These are phyloP conservation scores for Pyrenophora teres DNA, from an alignment of 2,329 filamentous ascomycete genomes.

Conservation along the genomic window DNA sequence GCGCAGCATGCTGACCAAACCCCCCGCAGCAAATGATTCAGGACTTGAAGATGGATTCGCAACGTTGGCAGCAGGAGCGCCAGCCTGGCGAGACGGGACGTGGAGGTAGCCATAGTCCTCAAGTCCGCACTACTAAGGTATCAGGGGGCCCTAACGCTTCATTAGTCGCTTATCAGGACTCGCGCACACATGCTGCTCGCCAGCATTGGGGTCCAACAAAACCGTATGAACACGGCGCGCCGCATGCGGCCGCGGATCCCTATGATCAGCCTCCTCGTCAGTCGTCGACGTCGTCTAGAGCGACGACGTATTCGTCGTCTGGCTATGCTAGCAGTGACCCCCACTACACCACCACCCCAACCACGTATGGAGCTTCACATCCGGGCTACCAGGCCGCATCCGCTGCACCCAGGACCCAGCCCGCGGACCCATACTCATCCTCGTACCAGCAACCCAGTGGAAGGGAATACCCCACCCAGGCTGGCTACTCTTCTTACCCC, in stretches of 20 bases:
- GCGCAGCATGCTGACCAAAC: constrained; percentile 8
- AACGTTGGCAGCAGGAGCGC: constrained; percentile 49
- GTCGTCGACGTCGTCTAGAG: constrained; percentile 17
- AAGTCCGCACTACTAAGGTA: constrained; percentile 47
- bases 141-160: constrained; percentile 52
- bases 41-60: constrained; percentile 55
- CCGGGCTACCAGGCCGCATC: constrained; percentile 32
- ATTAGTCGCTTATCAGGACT: constrained; percentile 52
- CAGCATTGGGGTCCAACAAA: constrained; percentile 49
- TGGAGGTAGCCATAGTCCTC: constrained; percentile 55
- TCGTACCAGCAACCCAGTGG: constrained; percentile 29
- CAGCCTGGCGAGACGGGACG: constrained; percentile 42
- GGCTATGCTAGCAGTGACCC: constrained; percentile 33
- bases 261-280: constrained; percentile 21
- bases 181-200: constrained; percentile 50
- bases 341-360: constrained; percentile 42
- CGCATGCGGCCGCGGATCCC: constrained; percentile 21
- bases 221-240: constrained; percentile 25
- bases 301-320: constrained; percentile 21
- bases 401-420: constrained; percentile 40
- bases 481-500: constrained; percentile 35
- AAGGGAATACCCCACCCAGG: constrained; percentile 30
- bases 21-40: constrained; percentile 53
- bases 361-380: constrained; percentile 33
- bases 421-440: constrained; percentile 38